phyloP scores from a whole-genome alignment of 2,329 filamentous ascomycete species.

The Zasmidium angulare region DNA sequence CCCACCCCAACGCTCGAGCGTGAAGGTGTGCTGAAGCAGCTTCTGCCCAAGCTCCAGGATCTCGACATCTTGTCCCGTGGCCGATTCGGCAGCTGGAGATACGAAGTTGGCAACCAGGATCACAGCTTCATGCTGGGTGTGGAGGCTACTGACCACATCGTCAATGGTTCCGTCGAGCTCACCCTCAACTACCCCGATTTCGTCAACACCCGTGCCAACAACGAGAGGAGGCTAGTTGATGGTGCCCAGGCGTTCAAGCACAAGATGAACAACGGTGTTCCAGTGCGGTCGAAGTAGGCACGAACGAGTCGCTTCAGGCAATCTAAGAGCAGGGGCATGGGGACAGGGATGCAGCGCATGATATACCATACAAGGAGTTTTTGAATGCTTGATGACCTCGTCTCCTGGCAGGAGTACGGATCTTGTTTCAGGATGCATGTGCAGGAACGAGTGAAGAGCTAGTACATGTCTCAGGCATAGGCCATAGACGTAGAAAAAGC shows the following conservation, averaged over 20 bases:
- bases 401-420: not conserved
- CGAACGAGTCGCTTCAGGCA: not conserved
- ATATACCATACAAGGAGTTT: not conserved
- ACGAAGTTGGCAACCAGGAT: conserved; percentile 96
- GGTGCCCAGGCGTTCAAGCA: conserved; percentile 59
- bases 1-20: conserved; percentile 93
- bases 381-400: not conserved
- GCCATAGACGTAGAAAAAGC: not conserved
- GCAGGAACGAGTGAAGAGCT: not conserved
- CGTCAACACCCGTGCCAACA: conserved; percentile 76
- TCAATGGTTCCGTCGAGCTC: conserved; percentile 84
- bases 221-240: conserved; percentile 61
- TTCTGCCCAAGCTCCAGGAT: conserved; percentile 88
- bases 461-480: not conserved
- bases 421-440: not conserved
- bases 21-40: conserved; percentile 87
- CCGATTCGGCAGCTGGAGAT: conserved; percentile 96
- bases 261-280: conserved; percentile 17
- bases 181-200: conserved; percentile 97
- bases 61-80: conserved; percentile 93
- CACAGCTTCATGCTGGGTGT: conserved; percentile 98
- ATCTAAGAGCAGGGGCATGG: not conserved
- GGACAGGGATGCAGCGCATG: not conserved
- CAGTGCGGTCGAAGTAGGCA: conserved; percentile 1
- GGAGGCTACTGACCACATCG: conserved; percentile 86